Percentiles rank a stretch among this genome's conserved stretches.
phyloP scores from a whole-genome alignment of 176 grass and related monocot species.

The Musa beccarii region DNA sequence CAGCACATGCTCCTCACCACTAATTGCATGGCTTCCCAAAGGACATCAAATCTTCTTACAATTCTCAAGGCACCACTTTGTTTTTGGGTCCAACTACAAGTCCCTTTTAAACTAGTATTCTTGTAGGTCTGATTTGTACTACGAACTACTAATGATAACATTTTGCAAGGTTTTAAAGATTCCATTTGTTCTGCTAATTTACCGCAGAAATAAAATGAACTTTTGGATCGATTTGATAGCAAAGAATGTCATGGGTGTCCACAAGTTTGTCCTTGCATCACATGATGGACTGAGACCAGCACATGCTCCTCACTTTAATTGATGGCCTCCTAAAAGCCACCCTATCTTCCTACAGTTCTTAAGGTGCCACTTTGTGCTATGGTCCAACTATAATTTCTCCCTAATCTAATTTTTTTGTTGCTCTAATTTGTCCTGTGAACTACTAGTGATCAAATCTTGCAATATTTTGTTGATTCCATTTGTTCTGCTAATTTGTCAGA shows the following conservation, averaged over 20 bases:
- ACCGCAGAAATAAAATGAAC: background rate
- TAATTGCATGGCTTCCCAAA: background rate
- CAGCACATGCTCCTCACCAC: slow-evolving; percentile 6
- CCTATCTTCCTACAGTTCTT: background rate
- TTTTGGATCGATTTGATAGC: background rate
- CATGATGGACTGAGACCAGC: background rate
- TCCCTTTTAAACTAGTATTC: background rate
- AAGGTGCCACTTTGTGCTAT: background rate
- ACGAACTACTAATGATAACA: too few relatives aligned
- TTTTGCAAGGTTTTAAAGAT: background rate
- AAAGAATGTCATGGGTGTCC: background rate
- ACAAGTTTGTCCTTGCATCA: background rate
- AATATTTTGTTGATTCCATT: background rate
- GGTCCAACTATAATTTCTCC: background rate
- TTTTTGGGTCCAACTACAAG: background rate
- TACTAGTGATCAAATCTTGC: too few relatives aligned
- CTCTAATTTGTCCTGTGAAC: too few relatives aligned
- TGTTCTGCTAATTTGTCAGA: background rate
- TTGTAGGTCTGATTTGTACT: too few relatives aligned
- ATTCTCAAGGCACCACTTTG: background rate
- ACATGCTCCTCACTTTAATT: background rate
- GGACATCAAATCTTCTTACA: background rate
- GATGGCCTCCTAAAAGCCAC: background rate
- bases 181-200: background rate
- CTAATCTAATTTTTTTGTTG: background rate